Evolutionary conservation across 805 yeast species (phyloP).

Genomic region (Pichia cabralensis): DNA sequence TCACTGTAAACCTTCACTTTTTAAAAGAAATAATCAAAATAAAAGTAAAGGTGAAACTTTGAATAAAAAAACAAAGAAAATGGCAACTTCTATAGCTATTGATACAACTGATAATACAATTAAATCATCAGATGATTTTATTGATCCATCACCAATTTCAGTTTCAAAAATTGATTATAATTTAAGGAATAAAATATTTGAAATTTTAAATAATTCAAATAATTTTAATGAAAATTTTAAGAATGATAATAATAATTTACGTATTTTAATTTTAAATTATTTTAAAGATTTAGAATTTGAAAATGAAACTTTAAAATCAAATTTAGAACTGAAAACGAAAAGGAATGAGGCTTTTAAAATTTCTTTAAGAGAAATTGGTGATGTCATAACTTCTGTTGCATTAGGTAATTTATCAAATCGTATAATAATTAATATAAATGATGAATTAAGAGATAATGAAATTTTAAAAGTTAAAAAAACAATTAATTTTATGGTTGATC

Average conservation of each 20-base stretch:
- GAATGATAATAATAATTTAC: slow-evolving; percentile 12
- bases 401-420: slow-evolving; percentile 81
- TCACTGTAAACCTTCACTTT: too few species aligned
- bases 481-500: slow-evolving; percentile 84
- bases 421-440: slow-evolving; percentile 62
- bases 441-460: slow-evolving; percentile 51
- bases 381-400: slow-evolving; percentile 80
- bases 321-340: slow-evolving; percentile 12
- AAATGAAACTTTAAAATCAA: slow-evolving; percentile 11
- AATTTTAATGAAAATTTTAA: slow-evolving; percentile 12
- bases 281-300: slow-evolving; percentile 11
- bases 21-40: too few species aligned
- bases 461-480: slow-evolving; percentile 71
- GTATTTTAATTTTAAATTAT: slow-evolving; percentile 13
- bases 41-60: too few species aligned
- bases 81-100: too few species aligned
- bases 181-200: neutral
- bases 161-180: neutral
- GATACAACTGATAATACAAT: too few species aligned
- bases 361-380: slow-evolving; percentile 71
- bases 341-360: slow-evolving; percentile 66
- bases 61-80: too few species aligned
- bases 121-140: too few species aligned
- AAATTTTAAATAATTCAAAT: slow-evolving; percentile 14
- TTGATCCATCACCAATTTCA: too few species aligned